These are phyloP conservation scores for Protomyces inundatus DNA, from an alignment of 1,139 yeast genomes.

Conservation along the genomic window DNA sequence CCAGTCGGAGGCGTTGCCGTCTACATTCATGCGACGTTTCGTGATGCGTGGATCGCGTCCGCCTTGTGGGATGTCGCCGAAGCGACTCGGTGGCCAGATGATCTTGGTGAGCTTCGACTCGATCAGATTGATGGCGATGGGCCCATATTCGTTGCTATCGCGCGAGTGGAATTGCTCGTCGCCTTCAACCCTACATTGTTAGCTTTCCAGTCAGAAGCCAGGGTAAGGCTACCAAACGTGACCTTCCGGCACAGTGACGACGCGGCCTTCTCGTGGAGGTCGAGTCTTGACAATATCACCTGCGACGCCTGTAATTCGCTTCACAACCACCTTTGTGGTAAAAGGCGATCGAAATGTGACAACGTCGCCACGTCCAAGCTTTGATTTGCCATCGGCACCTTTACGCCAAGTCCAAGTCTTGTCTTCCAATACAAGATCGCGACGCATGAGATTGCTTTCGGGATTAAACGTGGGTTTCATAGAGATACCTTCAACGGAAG, in stretches of 20 bases:
- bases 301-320: conserved; percentile 67
- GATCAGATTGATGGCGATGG: conserved; percentile 51
- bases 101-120: conserved; percentile 22
- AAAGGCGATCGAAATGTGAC: conserved; percentile 48
- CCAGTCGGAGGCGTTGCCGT: conserved; percentile 23
- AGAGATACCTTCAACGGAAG: conserved; percentile 70
- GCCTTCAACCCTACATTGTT: conserved; percentile 92
- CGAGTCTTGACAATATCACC: conserved; percentile 64
- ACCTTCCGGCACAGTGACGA: conserved; percentile 28
- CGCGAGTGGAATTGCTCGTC: conserved; percentile 75
- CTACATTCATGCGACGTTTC: conserved; percentile 19
- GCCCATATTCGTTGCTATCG: conserved; percentile 81
- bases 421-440: conserved; percentile 61
- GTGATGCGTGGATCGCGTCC: conserved; percentile 25
- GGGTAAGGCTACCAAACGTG: conserved; percentile 46
- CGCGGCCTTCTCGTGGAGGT: conserved; percentile 16
- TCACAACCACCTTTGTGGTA: conserved; percentile 49
- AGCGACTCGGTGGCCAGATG: conserved; percentile 26
- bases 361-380: conserved; percentile 54
- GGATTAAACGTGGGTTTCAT: conserved; percentile 92
- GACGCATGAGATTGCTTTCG: conserved; percentile 44
- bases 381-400: not conserved
- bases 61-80: conserved; percentile 18
- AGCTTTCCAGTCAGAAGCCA: conserved; percentile 53
- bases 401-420: conserved; percentile 24